phyloP scores from a whole-genome alignment of 2,329 filamentous ascomycete species.

The Pestalotiopsis fici region DNA sequence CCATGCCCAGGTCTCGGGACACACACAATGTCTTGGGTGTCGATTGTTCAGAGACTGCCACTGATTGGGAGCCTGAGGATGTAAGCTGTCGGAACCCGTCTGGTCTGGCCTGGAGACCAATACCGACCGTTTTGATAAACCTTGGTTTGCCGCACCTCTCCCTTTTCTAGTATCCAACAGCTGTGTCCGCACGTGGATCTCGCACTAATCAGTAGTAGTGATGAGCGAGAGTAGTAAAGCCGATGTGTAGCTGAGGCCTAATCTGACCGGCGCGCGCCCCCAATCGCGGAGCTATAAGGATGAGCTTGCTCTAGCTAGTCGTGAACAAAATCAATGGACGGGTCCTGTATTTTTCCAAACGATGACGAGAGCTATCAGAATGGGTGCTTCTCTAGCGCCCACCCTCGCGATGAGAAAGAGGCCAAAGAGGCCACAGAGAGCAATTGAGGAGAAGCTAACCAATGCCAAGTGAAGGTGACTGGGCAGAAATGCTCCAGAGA shows the following conservation, averaged over 20 bases:
- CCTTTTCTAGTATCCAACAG: neutral
- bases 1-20: conserved; percentile 18
- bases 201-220: neutral
- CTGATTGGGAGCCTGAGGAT: conserved; percentile 23
- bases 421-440: neutral
- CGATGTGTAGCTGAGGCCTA: neutral
- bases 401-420: neutral
- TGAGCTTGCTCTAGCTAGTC: neutral
- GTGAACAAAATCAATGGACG: neutral
- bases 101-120: conserved; percentile 11
- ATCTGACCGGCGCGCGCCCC: neutral
- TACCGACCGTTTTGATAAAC: neutral
- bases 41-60: conserved; percentile 17
- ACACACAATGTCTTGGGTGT: conserved; percentile 25
- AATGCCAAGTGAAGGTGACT: neutral
- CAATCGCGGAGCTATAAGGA: neutral
- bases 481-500: neutral
- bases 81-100: conserved; percentile 25
- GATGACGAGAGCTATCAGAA: conserved; percentile 10
- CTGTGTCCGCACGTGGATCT: neutral
- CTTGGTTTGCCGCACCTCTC: neutral
- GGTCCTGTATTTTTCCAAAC: neutral
- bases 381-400: conserved; percentile 11
- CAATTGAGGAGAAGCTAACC: neutral
- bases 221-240: neutral